phyloP scores from a whole-genome alignment of 805 yeast species.

The Wickerhamiella musiphila region DNA sequence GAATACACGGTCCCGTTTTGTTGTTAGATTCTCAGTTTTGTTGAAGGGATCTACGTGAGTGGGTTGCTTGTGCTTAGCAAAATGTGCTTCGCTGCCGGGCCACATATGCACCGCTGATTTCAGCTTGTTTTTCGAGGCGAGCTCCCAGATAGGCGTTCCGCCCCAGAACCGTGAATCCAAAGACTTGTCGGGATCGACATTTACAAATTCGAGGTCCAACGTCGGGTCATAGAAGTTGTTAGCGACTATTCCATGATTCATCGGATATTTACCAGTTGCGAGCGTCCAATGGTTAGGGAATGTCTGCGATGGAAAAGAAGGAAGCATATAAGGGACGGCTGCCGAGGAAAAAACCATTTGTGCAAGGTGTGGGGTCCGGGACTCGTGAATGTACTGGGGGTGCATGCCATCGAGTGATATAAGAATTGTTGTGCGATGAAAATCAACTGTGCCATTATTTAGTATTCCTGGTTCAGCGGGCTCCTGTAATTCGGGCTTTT shows the following conservation, averaged over 20 bases:
- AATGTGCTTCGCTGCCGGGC: slow-evolving; percentile 80
- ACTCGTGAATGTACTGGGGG: slow-evolving; percentile 60
- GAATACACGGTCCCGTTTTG: slow-evolving; percentile 41
- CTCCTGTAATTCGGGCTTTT: not conserved
- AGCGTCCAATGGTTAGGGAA: slow-evolving; percentile 88
- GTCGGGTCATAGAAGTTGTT: slow-evolving; percentile 58
- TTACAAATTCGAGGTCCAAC: slow-evolving; percentile 38
- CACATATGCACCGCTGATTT: slow-evolving; percentile 79
- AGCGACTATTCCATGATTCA: slow-evolving; percentile 75
- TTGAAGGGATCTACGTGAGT: slow-evolving; percentile 46
- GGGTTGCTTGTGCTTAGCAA: slow-evolving; percentile 30
- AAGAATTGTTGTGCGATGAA: slow-evolving; percentile 63
- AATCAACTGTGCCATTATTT: slow-evolving; percentile 48
- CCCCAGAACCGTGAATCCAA: slow-evolving; percentile 60
- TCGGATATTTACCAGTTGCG: slow-evolving; percentile 71
- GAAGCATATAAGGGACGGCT: slow-evolving; percentile 62
- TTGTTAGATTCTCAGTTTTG: slow-evolving; percentile 38
- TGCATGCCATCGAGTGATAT: slow-evolving; percentile 81
- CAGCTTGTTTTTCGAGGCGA: slow-evolving; percentile 46
- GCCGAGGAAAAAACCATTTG: slow-evolving; percentile 37
- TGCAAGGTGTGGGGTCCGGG: slow-evolving; percentile 56
- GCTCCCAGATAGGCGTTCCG: slow-evolving; percentile 79
- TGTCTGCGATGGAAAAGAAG: slow-evolving; percentile 77
- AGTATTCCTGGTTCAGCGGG: slow-evolving; percentile 6
- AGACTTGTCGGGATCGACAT: slow-evolving; percentile 38